Evolutionary conservation across 2,329 filamentous ascomycete genomes (phyloP).

Genomic region (Penicillium sp.): DNA sequence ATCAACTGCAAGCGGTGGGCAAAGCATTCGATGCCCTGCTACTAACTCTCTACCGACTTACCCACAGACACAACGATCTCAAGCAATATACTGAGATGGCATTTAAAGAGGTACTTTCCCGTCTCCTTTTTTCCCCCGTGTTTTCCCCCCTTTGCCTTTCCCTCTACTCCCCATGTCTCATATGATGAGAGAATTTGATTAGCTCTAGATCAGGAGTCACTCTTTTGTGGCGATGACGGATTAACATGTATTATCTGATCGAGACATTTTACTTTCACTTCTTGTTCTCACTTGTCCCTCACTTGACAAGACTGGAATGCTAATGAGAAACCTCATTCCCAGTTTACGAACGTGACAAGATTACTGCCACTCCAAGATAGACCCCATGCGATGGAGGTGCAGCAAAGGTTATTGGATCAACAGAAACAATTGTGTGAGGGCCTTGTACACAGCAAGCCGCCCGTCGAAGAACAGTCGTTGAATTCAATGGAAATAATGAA

Average conservation of each 20-base stretch:
- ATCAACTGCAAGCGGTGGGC: conserved; percentile 40
- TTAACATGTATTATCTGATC: conserved; percentile 59
- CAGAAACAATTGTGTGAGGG: conserved; percentile 34
- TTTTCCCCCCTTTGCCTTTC: conserved; percentile 3
- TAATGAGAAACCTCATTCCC: conserved; percentile 27
- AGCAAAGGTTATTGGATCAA: conserved; percentile 36
- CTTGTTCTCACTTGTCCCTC: conserved; percentile 16
- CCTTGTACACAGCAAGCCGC: conserved; percentile 37
- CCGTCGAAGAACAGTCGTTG: conserved; percentile 58
- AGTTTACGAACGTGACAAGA: conserved; percentile 26
- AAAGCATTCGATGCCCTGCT: conserved; percentile 47
- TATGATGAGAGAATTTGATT: conserved; percentile 59
- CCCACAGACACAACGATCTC: conserved; percentile 42
- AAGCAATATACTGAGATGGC: conserved; percentile 41
- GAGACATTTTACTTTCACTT: conserved; percentile 34
- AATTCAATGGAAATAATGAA: conserved; percentile 62
- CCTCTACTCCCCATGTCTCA: conserved; percentile 29
- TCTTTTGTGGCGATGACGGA: conserved; percentile 63
- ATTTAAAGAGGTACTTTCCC: conserved; percentile 43
- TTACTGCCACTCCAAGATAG: conserved; percentile 27
- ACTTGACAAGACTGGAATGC: conserved; percentile 20
- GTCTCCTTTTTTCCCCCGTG: conserved; percentile 4
- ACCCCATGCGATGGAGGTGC: conserved; percentile 32
- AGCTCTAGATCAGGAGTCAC: conserved; percentile 85
- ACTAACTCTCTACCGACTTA: conserved; percentile 43